Evolutionary conservation across 2,329 filamentous ascomycete species (phyloP).

Genomic region (Cadophora sp.): DNA sequence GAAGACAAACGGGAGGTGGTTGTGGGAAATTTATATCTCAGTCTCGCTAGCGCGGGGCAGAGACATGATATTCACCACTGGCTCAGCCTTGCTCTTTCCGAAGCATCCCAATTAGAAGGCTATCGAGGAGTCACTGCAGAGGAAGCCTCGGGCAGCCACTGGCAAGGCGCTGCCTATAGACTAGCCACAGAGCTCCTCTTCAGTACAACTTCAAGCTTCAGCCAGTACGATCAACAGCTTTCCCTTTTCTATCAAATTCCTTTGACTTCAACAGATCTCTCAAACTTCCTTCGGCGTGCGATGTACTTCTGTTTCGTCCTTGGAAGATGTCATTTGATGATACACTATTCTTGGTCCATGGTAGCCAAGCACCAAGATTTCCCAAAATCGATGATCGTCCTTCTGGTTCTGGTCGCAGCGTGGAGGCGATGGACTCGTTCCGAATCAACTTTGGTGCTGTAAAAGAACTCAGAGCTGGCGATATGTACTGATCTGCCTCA

Average conservation of each 20-base stretch:
- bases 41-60: background rate
- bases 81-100: background rate
- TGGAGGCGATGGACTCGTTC: conserved; percentile 40
- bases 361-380: conserved; percentile 43
- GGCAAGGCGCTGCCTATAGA: background rate
- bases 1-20: background rate
- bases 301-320: conserved; percentile 45
- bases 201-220: conserved; percentile 23
- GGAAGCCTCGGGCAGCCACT: too few species aligned
- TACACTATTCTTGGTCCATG: conserved; percentile 34
- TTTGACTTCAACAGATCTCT: conserved; percentile 56
- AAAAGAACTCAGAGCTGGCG: conserved; percentile 32
- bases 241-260: conserved; percentile 44
- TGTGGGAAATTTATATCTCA: background rate
- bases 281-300: conserved; percentile 62
- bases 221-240: conserved; percentile 37
- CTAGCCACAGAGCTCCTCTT: too few species aligned
- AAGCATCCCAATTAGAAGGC: background rate
- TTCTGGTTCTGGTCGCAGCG: conserved; percentile 30
- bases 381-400: conserved; percentile 36
- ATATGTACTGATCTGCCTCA: conserved; percentile 24
- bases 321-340: conserved; percentile 29
- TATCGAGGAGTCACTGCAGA: background rate
- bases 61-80: background rate
- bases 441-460: conserved; percentile 38